Percentiles rank a stretch among this genome's conserved stretches.
Evolutionary conservation across 148 eudicot genomes (phyloP).

Genomic region (Vaccinium myrtillus): DNA sequence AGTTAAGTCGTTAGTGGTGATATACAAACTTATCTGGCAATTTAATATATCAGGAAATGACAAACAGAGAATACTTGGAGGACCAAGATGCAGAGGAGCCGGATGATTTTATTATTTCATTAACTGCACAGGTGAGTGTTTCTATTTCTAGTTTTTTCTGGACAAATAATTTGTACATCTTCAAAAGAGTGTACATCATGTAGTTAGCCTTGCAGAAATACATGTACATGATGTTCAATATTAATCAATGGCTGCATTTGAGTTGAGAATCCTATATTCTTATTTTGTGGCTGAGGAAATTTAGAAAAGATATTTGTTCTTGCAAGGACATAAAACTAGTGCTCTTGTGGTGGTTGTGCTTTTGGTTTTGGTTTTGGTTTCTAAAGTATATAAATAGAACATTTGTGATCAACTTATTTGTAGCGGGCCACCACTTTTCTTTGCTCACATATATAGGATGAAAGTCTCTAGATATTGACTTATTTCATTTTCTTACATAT

Average conservation of each 20-base stretch:
- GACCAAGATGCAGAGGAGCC: conserved; percentile 99
- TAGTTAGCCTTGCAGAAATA: neutral
- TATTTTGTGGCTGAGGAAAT: neutral
- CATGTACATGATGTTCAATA: neutral
- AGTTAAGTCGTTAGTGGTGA: conserved; percentile 4
- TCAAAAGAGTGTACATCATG: neutral
- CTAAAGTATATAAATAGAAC: neutral
- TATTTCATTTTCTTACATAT: neutral
- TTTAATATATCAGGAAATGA: conserved; percentile 69
- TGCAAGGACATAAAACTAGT: neutral
- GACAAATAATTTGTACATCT: neutral
- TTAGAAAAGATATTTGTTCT: neutral
- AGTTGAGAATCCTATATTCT: neutral
- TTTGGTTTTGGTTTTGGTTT: neutral
- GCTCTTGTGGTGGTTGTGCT: neutral
- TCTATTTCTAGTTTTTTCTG: neutral
- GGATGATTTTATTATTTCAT: conserved; percentile 90
- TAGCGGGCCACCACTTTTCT: neutral
- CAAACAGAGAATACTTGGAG: conserved; percentile 79
- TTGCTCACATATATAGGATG: neutral
- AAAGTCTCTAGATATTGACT: neutral
- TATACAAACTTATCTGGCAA: conserved; percentile 20
- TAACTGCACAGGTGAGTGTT: conserved; percentile 72
- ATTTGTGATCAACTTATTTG: neutral
- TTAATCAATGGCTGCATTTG: neutral